Percentiles rank a stretch among this genome's conserved stretches.
Conservation (phyloP, 371 early-diverging fungal species). For the Rhizopus delemar region DNA sequence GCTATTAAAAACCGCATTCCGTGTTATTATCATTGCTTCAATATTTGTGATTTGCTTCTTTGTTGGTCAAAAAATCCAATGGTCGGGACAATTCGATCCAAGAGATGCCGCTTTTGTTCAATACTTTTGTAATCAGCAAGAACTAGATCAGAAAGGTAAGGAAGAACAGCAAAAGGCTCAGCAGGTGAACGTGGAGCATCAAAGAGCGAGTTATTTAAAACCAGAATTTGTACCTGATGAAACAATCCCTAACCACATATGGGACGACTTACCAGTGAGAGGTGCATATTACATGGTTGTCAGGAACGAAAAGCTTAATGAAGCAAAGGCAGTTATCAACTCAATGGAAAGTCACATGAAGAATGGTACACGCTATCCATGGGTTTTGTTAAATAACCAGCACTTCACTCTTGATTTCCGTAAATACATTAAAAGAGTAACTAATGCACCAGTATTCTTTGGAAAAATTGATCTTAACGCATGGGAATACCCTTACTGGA, state of each 20-base stretch:
- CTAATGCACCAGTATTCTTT: slow-evolving; percentile 37
- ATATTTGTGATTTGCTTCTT: slow-evolving; percentile 5
- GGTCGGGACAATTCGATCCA: slow-evolving; percentile 11
- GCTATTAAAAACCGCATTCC: background rate
- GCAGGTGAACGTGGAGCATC: slow-evolving; percentile 6
- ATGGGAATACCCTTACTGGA: slow-evolving; percentile 50
- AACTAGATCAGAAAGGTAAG: background rate
- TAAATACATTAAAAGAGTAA: slow-evolving; percentile 26
- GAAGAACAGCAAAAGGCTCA: background rate
- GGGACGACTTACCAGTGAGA: slow-evolving; percentile 36
- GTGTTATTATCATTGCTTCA: background rate
- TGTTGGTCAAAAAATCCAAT: slow-evolving; percentile 17
- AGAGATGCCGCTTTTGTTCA: slow-evolving; percentile 17
- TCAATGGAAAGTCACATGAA: slow-evolving; percentile 49
- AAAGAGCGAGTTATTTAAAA: slow-evolving; percentile 6
- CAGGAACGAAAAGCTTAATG: slow-evolving; percentile 34
- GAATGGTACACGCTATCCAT: slow-evolving; percentile 52
- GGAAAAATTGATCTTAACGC: slow-evolving; percentile 43
- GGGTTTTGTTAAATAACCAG: slow-evolving; percentile 47
- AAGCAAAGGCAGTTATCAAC: slow-evolving; percentile 37
- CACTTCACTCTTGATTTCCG: slow-evolving; percentile 38
- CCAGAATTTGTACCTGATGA: slow-evolving; percentile 13
- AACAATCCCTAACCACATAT: slow-evolving; percentile 15
- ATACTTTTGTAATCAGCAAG: slow-evolving; percentile 18
- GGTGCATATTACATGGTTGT: slow-evolving; percentile 46